Evolutionary conservation across 139 green algal genomes (phyloP), one percentile per base, ranked within the genome.

Genomic region (Chlamydomonas sp.): DNA sequence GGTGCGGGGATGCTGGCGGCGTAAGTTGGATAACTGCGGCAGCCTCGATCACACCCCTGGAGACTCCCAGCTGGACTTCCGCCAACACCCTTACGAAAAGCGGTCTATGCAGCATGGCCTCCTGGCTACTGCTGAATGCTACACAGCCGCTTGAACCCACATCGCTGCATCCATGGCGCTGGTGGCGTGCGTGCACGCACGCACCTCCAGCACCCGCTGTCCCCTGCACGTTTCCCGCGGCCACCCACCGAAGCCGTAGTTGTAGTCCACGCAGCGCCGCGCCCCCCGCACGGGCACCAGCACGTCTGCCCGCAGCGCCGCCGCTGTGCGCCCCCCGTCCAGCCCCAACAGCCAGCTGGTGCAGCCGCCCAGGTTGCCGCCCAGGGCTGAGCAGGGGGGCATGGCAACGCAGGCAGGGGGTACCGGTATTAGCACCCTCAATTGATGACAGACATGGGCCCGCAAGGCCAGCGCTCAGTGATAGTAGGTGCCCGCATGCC

Each of bases 341-440:
- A 96, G 85, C 18, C 86, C 75, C 4, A 99, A 90, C 67, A 99
- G 91, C n/a, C 18, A 79, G 74, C 90, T 95, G 58, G 95, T 98
- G 9, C 96, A 60, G 58, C 92, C 92, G 14, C 86, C 88, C 9
- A 99, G 93, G 86, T 99, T 99, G 80, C 96, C 95, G 1, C 94
- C 96, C 58, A 99, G 87, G 6, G 93, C 95, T 96, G 93, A 85
- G 90, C 3, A 1, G 20, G 20, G 64, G 73, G 68, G 20, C 16
- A 8, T 68, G 57, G n/a, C 2, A 18, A 8, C 9, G 74, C 8
- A 79, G 7, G 74, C 9, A 15, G 14, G n/a, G 31, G 72, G 62
- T 12, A 64, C 80, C 14, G 10, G 9, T 60, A 8, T 15, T 63
- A 2, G 49, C 10, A 63, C 18, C 31, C 31, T 49, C 31, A 49